Base-by-base conservation (phyloP, 768 basidiomycete species). In the Mycena venus region DNA sequence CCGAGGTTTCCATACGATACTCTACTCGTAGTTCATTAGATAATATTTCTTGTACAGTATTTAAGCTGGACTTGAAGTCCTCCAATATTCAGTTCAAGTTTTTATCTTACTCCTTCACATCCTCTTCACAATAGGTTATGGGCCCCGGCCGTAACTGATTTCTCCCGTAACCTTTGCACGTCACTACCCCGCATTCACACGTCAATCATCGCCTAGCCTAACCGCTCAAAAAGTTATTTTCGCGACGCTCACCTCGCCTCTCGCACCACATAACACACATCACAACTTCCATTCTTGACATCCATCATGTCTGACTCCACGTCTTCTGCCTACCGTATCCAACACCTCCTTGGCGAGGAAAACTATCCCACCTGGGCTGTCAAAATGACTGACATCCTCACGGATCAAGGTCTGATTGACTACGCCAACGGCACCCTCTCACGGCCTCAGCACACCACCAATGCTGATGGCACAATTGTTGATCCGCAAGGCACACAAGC, bases 371-470 rank as follows among this genome's bases (percentile, higher is more conserved):
- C n/a, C n/a, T n/a, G n/a, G n/a, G n/a, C n/a, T n/a, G n/a, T n/a
- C n/a, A n/a, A n/a, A n/a, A n/a, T n/a, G n/a, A n/a, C n/a, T n/a
- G 80, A 79, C 63, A 79, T 81, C 25, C 69, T 81, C 4, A 79
- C 79, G 0, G 78, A 82, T 63, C 60, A 73, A 29, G 74, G 65
- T 0, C 71, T 79, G 11, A 36, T 75, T 8, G 76, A 75, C 17
- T 75, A 78, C 11, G 72, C 58, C 49, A 15, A 7, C 21, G 66
- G 65, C 29, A 15, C 8, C 38, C 3, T 61, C 47, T 66, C 72
- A 21, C n/a, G 58, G 7, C 65, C 72, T 1, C 56, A 53, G 27
- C 65, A 62, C 60, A 68, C 66, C 0, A 0, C 25, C 25, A 36
- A 55, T 27, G 49, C 65, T 6, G 10, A 19, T 17, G 60, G 61